Base-by-base conservation (phyloP, 1,139 yeast species). In the Groenewaldozyma auringiensis region DNA sequence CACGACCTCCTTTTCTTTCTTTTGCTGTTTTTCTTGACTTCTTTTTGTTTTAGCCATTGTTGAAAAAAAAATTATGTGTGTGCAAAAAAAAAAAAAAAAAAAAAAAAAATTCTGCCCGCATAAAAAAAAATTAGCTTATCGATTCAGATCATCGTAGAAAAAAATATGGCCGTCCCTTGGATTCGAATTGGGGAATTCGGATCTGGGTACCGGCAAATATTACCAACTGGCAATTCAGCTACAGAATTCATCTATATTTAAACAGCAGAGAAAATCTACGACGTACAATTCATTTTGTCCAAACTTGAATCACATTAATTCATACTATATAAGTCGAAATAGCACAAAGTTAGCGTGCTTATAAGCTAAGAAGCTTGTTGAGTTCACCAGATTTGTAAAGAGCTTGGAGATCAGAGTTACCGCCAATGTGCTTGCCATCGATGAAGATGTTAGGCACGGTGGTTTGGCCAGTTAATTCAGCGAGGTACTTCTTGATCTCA, bases 371-470 rank as follows among this genome's bases (percentile, higher is more conserved):
- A 11, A 35, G 20, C 8, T 14, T 17, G 14, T 14, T 13, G 38
- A 61, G 56, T 53, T 60, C 45, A 42, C 63, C 64, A 9, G 40
- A 39, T 41, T 47, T 36, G 45, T 56, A 40, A 32, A 56, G 51
- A 34, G 56, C 51, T 68, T 86, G 94, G 51, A 89, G 72, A 57
- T 84, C 95, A 43, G 89, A 81, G 75, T 87, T 85, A 50, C 98
- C 98, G 51, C 98, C 98, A 59, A 92, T 79, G 70, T 87, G 96
- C 68, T 86, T 75, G 49, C 95, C 96, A 44, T 75, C 80, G 63
- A 92, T 88, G 69, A 83, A 88, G 54, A 92, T 77, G 66, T 84
- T 89, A 52, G 98, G 98, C 49, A 92, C 97, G 36, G 96, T 87
- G 57, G 79, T 75, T 71, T 92, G 97, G 51, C 96, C 95, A 37